A percentile compares a stretch with the other conserved stretches of the same genome.
Conservation (phyloP, 495 filamentous ascomycete genomes). For the Penicillium diatomitis region DNA sequence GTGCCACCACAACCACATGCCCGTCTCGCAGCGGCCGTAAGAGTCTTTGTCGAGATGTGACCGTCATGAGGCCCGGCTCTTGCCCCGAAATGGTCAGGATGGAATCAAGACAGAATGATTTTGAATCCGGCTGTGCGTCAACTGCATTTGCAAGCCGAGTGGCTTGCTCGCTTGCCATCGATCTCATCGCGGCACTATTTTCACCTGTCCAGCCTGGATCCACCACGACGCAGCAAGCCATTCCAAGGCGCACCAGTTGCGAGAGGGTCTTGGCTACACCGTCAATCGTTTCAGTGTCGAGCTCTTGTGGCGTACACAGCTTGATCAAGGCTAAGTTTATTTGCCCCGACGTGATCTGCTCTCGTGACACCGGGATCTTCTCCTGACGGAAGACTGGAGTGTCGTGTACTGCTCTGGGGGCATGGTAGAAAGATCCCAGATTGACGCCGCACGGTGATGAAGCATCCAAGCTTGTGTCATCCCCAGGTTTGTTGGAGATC, state of each 20-base stretch:
- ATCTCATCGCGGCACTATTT: conserved; percentile 26
- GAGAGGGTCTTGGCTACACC: conserved; percentile 77
- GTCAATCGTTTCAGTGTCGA: conserved; percentile 56
- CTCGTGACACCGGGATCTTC: conserved; percentile 25
- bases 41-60: conserved; percentile 52
- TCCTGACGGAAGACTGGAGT: conserved; percentile 54
- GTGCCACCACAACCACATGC: conserved; percentile 67
- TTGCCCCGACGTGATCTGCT: conserved; percentile 26
- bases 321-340: conserved; percentile 84
- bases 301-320: conserved; percentile 58
- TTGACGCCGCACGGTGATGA: conserved; percentile 43
- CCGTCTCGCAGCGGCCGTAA: conserved; percentile 63
- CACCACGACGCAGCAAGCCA: conserved; percentile 72
- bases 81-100: conserved; percentile 40
- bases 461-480: conserved; percentile 11
- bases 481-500: conserved; percentile 8
- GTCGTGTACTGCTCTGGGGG: conserved; percentile 50
- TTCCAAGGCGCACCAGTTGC: conserved; percentile 71
- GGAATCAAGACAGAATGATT: conserved; percentile 60
- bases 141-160: conserved; percentile 68
- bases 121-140: conserved; percentile 52
- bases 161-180: conserved; percentile 50
- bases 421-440: conserved; percentile 52
- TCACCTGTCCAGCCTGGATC: conserved; percentile 46
- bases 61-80: conserved; percentile 21